Base-by-base conservation (phyloP, 345 rosid species). In the Mercurialis annua region DNA sequence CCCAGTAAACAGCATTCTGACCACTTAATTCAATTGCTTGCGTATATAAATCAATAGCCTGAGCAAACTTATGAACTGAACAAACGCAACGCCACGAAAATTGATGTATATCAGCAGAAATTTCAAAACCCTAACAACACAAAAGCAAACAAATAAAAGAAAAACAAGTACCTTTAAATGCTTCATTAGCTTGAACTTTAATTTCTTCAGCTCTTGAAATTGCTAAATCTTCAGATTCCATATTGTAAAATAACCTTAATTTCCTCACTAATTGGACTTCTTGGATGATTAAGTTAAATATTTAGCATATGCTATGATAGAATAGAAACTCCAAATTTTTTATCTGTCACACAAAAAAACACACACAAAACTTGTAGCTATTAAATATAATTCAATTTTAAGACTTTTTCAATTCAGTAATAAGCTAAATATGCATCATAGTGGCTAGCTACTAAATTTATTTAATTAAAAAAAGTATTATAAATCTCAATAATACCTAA, bases 1-100 rank as follows among this genome's bases (percentile, higher is more conserved):
- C 99, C 84, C 92, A 94, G 73, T 94, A 94, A 70, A 94, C 96
- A 75, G 99, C 92, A 74, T 87, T 94, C 54, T 73, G 75, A 29
- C 75, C 23, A 64, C 79, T 84, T 68, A 85, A 72, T 64, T 86
- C 90, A 73, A 90, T 87, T 52, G 99, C 99, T 77, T 86, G 85
- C 4, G 92, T 67, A 68, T 94, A 94, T 10, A 91, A 79, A 65
- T 87, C 97, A 70, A 94, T 87, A 42, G 99, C 97, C 66, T 81
- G 85, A 15, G 81, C 72, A 78, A 71, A 90, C 69, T 89, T 94
- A 81, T 83, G 86, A 16, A 82, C 99, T 90, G 82, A 2, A 63
- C 78, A 68, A n/a, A n/a, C n/a, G n/a, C n/a, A n/a, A n/a, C n/a
- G n/a, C n/a, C 46, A 31, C 62, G 81, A 47, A 68, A 12, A 47